Conservation (phyloP, 1,284 basidiomycete genomes). For the Spongiforma sp. region DNA sequence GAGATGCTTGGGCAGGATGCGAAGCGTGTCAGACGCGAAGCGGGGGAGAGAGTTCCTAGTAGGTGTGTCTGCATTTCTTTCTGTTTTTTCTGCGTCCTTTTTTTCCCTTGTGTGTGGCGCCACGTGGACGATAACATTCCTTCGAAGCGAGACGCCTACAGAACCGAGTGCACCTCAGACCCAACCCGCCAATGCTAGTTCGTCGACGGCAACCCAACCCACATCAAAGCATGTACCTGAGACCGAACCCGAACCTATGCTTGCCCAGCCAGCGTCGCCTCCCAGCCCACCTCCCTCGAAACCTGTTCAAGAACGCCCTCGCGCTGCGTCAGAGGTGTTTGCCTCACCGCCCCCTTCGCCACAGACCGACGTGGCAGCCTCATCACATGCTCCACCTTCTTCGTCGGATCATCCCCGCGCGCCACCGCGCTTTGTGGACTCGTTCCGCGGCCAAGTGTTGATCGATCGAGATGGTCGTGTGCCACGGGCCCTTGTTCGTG, state of each 20-base stretch:
- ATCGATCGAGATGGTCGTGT: constrained; percentile 28
- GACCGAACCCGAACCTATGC: background rate
- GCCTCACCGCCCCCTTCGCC: constrained; percentile 23
- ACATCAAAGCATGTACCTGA: background rate
- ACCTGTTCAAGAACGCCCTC: constrained; percentile 14
- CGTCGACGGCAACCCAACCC: background rate
- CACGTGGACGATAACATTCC: background rate
- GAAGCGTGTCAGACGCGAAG: constrained; percentile 19
- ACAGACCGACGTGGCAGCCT: background rate
- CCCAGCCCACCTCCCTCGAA: constrained; percentile 7
- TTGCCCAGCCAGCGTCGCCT: background rate
- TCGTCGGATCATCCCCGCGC: constrained; percentile 13
- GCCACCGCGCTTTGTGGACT: constrained; percentile 32
- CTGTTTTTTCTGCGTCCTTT: too few species aligned
- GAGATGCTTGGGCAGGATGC: constrained; percentile 5
- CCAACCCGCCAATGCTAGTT: background rate
- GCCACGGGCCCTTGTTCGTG: constrained; percentile 7
- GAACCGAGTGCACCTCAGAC: background rate
- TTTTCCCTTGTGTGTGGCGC: background rate
- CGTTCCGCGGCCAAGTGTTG: constrained; percentile 22
- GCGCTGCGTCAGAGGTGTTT: constrained; percentile 22
- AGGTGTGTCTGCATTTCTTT: constrained; percentile 21
- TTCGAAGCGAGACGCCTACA: constrained; percentile 8
- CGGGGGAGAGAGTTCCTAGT: background rate
- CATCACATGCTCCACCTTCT: background rate